These are phyloP conservation scores for Theileria parva DNA, from an alignment of 169 alveolate genomes.

Conservation along the genomic window DNA sequence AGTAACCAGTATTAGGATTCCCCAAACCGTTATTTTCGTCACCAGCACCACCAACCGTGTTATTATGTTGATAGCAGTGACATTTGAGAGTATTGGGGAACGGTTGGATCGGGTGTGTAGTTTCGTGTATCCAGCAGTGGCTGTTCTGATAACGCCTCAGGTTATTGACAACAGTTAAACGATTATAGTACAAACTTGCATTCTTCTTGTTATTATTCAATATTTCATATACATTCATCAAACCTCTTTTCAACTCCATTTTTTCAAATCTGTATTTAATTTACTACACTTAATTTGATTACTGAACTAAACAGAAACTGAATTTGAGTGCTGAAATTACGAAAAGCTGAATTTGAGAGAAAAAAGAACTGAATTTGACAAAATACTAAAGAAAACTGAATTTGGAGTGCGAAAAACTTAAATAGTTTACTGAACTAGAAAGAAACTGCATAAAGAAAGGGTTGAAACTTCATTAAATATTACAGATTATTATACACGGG, in stretches of 20 bases:
- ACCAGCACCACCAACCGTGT: background rate
- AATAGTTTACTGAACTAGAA: background rate
- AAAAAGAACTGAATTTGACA: background rate
- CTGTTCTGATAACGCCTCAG: conserved; percentile 15
- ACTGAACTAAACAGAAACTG: background rate
- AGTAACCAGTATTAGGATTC: no score
- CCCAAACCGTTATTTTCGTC: background rate
- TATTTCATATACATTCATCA: background rate
- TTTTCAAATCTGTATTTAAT: background rate
- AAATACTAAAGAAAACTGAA: background rate
- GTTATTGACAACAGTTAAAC: conserved; percentile 53
- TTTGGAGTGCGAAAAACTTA: background rate
- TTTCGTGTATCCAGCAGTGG: conserved; percentile 65
- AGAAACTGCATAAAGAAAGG: background rate
- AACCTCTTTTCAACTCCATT: background rate
- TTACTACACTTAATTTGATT: background rate
- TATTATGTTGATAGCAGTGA: conserved; percentile 15
- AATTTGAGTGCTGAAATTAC: background rate
- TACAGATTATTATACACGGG: background rate
- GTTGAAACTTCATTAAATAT: conserved; percentile 9
- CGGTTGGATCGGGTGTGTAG: conserved; percentile 22
- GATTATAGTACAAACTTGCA: conserved; percentile 52
- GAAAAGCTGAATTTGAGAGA: background rate
- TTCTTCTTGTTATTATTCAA: conserved; percentile 4
- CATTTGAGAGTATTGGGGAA: conserved; percentile 32